A percentile compares a stretch with the other conserved stretches of the same genome.
Evolutionary conservation across 1,139 yeast species (phyloP).

Genomic region (Saccharomyces hybrid): DNA sequence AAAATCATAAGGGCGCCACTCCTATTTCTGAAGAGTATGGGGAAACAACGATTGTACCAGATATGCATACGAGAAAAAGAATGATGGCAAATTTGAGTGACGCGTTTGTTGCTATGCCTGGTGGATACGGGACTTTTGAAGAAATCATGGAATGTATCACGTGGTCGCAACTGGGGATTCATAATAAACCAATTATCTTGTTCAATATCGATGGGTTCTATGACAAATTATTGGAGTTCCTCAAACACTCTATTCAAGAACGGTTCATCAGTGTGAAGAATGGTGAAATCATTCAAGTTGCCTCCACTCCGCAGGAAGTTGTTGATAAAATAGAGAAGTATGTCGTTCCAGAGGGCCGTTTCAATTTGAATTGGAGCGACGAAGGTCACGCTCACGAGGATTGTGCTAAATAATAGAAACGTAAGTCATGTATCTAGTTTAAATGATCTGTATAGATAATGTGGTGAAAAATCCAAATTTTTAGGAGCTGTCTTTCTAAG

Average conservation of each 20-base stretch:
- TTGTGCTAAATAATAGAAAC: background rate
- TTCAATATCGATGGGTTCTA: constrained; percentile 76
- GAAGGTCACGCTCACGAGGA: constrained; percentile 11
- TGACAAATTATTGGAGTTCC: constrained; percentile 57
- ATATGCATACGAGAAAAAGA: constrained; percentile 85
- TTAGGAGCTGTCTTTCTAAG: background rate
- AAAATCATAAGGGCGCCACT: constrained; percentile 48
- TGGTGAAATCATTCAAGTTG: constrained; percentile 62
- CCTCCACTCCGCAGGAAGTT: constrained; percentile 59
- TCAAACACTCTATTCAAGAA: constrained; percentile 45
- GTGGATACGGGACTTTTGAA: constrained; percentile 87
- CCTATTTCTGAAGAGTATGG: constrained; percentile 69
- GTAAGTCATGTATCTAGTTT: background rate
- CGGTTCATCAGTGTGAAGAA: constrained; percentile 67
- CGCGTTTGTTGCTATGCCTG: constrained; percentile 85
- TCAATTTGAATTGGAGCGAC: constrained; percentile 62
- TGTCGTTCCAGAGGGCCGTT: constrained; percentile 62
- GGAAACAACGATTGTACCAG: constrained; percentile 69
- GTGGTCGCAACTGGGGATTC: constrained; percentile 86
- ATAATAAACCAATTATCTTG: constrained; percentile 68
- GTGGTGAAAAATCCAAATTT: background rate
- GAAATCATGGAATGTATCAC: constrained; percentile 86
- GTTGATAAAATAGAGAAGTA: constrained; percentile 53
- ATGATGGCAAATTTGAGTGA: constrained; percentile 83
- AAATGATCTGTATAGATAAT: background rate